Percentiles rank a stretch among this genome's conserved stretches.
Evolutionary conservation across 768 basidiomycete species (phyloP).

Genomic region (Suillus weaverae): DNA sequence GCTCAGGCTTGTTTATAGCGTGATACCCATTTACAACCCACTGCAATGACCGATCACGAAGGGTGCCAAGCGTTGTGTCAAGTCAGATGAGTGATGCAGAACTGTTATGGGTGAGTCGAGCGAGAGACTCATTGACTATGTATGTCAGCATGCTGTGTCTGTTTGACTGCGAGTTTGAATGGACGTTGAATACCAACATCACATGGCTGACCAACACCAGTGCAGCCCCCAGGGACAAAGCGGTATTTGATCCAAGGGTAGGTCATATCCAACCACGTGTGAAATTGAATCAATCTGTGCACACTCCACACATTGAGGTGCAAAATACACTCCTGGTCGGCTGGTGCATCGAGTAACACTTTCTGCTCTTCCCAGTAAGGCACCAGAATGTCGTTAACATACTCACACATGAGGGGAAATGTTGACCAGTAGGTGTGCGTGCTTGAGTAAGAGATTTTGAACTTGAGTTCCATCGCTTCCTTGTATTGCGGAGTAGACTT

Average conservation of each 20-base stretch:
- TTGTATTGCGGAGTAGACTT: not conserved
- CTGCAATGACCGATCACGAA: not conserved
- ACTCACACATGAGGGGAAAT: not conserved
- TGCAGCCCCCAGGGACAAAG: not conserved
- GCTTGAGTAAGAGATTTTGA: not conserved
- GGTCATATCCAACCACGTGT: not conserved
- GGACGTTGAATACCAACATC: not conserved
- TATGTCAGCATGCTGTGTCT: not conserved
- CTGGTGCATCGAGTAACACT: not conserved
- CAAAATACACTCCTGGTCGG: not conserved
- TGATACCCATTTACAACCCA: not conserved
- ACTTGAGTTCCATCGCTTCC: not conserved
- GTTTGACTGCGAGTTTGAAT: not conserved
- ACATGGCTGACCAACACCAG: not conserved
- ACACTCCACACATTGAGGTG: not conserved
- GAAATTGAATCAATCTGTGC: not conserved
- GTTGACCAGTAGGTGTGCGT: not conserved
- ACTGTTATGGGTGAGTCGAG: not conserved
- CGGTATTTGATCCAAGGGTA: not conserved
- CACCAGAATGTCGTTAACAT: not conserved
- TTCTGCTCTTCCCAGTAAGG: not conserved
- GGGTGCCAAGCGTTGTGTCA: not conserved
- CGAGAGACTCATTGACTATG: not conserved
- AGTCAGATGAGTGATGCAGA: not conserved
- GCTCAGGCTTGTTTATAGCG: not conserved